Conservation (phyloP, 805 yeast genomes). For the Yarrowia porcina region DNA sequence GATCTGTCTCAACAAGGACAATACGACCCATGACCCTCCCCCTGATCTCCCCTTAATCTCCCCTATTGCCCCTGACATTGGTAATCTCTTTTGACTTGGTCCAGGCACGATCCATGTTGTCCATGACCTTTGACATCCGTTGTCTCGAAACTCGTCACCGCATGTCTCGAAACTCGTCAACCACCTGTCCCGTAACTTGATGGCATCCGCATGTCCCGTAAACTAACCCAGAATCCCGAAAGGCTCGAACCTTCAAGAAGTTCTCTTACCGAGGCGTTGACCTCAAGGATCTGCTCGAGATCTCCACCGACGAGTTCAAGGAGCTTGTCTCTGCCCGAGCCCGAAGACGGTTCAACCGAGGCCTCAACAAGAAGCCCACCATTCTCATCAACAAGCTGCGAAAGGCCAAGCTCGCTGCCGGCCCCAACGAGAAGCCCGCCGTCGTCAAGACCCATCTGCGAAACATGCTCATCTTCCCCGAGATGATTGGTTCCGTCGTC, state of each 20-base stretch:
- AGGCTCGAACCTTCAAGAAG: conserved; percentile 87
- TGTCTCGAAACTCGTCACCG: no score
- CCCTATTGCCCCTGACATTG: no score
- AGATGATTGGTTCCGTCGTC: conserved; percentile 98
- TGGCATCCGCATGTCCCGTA: no score
- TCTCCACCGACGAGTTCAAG: conserved; percentile 95
- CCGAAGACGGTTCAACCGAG: conserved; percentile 99
- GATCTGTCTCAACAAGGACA: no score
- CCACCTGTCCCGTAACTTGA: no score
- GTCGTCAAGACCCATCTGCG: conserved; percentile 98
- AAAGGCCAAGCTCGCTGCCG: conserved; percentile 84
- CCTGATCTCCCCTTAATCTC: no score
- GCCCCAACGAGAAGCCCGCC: conserved; percentile 92
- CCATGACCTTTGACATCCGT: no score
- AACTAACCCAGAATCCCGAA: conserved; percentile 37
- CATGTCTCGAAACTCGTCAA: no score
- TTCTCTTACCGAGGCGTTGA: conserved; percentile 99
- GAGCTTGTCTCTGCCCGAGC: conserved; percentile 97
- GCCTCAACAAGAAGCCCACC: conserved; percentile 91
- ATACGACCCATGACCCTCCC: no score
- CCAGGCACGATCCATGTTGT: no score
- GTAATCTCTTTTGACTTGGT: no score
- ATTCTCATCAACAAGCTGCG: conserved; percentile 96
- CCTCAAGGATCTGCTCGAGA: conserved; percentile 86
- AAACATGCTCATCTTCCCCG: conserved; percentile 98